These are phyloP conservation scores for Melanogaster broomeanus DNA, from an alignment of 768 basidiomycete genomes.

Conservation along the genomic window DNA sequence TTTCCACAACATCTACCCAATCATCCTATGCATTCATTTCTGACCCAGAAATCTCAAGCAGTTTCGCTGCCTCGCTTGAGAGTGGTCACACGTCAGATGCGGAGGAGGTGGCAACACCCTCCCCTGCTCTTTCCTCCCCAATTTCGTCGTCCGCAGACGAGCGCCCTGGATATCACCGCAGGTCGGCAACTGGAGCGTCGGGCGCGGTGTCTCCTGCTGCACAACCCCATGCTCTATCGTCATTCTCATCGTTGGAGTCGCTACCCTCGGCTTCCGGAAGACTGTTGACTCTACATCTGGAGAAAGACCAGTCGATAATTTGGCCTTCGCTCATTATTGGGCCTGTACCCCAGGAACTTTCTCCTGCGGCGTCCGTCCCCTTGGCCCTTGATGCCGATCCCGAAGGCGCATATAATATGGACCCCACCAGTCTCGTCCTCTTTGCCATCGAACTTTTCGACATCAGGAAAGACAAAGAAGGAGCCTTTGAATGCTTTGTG, in stretches of 20 bases:
- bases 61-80: slow-evolving; percentile 81
- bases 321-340: slow-evolving; percentile 82
- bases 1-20: slow-evolving; percentile 74
- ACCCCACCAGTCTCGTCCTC: slow-evolving; percentile 77
- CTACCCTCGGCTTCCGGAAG: slow-evolving; percentile 61
- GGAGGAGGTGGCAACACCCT: slow-evolving; percentile 58
- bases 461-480: slow-evolving; percentile 72
- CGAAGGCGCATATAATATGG: slow-evolving; percentile 81
- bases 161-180: slow-evolving; percentile 25
- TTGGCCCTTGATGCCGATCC: slow-evolving; percentile 48
- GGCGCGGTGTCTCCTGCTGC: slow-evolving; percentile 60
- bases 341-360: slow-evolving; percentile 64
- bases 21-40: slow-evolving; percentile 83
- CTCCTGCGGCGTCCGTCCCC: slow-evolving; percentile 51
- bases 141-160: slow-evolving; percentile 60
- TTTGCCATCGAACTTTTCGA: slow-evolving; percentile 72
- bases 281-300: slow-evolving; percentile 75
- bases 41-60: slow-evolving; percentile 84
- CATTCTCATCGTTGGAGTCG: slow-evolving; percentile 78
- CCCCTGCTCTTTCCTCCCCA: slow-evolving; percentile 65
- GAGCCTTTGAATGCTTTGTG: slow-evolving; percentile 83
- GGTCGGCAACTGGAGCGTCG: slow-evolving; percentile 39
- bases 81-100: slow-evolving; percentile 71
- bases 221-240: slow-evolving; percentile 59
- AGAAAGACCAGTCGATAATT: slow-evolving; percentile 77